These are phyloP conservation scores for Ploettnerulaceae sp. DNA, from an alignment of 2,329 filamentous ascomycete genomes.

Conservation along the genomic window DNA sequence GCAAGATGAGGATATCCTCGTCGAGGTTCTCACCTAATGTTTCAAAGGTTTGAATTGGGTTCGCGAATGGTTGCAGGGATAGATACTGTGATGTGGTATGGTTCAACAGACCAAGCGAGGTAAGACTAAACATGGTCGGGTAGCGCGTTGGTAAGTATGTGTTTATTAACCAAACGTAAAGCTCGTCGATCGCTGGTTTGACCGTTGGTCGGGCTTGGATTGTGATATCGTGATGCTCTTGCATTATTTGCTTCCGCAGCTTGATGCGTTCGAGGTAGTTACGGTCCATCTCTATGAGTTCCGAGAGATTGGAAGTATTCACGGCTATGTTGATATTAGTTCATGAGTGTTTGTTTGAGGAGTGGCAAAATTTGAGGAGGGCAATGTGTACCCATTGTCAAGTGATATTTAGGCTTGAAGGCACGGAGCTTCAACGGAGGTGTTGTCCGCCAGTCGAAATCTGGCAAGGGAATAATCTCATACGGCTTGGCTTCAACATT, in stretches of 20 bases:
- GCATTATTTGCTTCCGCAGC: slow-evolving; percentile 44
- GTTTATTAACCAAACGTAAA: slow-evolving; percentile 50
- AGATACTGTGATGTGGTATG: slow-evolving; percentile 40
- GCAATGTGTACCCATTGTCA: slow-evolving; percentile 57
- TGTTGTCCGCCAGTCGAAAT: slow-evolving; percentile 47
- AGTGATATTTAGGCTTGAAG: slow-evolving; percentile 56
- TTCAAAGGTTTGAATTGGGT: slow-evolving; percentile 40
- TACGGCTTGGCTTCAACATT: slow-evolving; percentile 1
- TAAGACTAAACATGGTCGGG: slow-evolving; percentile 45
- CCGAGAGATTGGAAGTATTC: slow-evolving; percentile 46
- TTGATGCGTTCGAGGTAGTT: slow-evolving; percentile 49
- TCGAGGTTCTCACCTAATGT: slow-evolving; percentile 50
- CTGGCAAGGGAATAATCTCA: slow-evolving; percentile 36
- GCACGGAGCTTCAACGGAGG: slow-evolving; percentile 50
- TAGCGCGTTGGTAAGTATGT: slow-evolving; percentile 54
- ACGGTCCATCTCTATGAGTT: slow-evolving; percentile 54
- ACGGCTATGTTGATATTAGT: slow-evolving; percentile 39
- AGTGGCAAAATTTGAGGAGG: not conserved
- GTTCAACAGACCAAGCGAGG: slow-evolving; percentile 40
- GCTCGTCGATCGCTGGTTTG: slow-evolving; percentile 47
- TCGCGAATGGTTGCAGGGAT: slow-evolving; percentile 34
- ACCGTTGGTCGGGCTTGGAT: slow-evolving; percentile 37
- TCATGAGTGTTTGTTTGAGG: not conserved
- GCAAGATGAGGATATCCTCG: slow-evolving; percentile 54
- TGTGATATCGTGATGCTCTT: slow-evolving; percentile 38